Percentiles rank a stretch among this genome's conserved stretches.
Evolutionary conservation across 2,329 filamentous ascomycete species (phyloP).

Genomic region (Penicillium sumatraense): DNA sequence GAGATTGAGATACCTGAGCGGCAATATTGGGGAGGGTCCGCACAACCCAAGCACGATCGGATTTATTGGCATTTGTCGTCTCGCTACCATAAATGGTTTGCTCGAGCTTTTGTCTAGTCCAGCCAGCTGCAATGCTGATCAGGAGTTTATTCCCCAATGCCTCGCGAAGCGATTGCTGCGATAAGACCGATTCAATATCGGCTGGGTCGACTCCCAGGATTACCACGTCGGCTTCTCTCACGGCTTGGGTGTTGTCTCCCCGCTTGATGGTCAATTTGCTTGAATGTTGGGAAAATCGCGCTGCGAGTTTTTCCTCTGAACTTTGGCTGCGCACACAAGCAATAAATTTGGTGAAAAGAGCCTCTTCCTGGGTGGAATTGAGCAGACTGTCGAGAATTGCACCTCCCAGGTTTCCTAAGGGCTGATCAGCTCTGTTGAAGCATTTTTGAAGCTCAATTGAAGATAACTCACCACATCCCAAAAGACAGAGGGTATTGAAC

Average conservation of each 20-base stretch:
- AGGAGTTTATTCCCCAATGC: slow-evolving; percentile 53
- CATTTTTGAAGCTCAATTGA: background rate
- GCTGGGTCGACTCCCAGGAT: slow-evolving; percentile 55
- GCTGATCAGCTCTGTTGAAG: background rate
- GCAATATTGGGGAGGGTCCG: slow-evolving; percentile 53
- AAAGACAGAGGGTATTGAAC: slow-evolving; percentile 19
- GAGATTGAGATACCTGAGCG: slow-evolving; percentile 48
- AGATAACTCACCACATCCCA: slow-evolving; percentile 24
- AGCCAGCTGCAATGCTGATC: slow-evolving; percentile 59
- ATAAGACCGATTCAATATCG: slow-evolving; percentile 47
- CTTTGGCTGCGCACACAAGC: slow-evolving; percentile 49
- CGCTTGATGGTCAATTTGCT: slow-evolving; percentile 39
- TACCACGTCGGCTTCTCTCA: slow-evolving; percentile 44
- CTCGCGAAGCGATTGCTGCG: slow-evolving; percentile 41
- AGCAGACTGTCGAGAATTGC: slow-evolving; percentile 44
- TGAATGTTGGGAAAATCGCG: slow-evolving; percentile 36
- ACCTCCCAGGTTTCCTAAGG: slow-evolving; percentile 45
- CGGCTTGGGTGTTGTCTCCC: slow-evolving; percentile 42
- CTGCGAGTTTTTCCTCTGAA: slow-evolving; percentile 40
- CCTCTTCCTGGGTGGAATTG: slow-evolving; percentile 16
- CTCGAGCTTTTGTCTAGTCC: slow-evolving; percentile 49
- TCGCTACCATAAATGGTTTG: slow-evolving; percentile 36
- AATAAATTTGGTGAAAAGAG: slow-evolving; percentile 40
- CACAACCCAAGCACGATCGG: slow-evolving; percentile 36
- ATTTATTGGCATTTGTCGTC: slow-evolving; percentile 18